These are phyloP conservation scores for Suillus plorans DNA, from an alignment of 768 basidiomycete species.

Conservation along the genomic window DNA sequence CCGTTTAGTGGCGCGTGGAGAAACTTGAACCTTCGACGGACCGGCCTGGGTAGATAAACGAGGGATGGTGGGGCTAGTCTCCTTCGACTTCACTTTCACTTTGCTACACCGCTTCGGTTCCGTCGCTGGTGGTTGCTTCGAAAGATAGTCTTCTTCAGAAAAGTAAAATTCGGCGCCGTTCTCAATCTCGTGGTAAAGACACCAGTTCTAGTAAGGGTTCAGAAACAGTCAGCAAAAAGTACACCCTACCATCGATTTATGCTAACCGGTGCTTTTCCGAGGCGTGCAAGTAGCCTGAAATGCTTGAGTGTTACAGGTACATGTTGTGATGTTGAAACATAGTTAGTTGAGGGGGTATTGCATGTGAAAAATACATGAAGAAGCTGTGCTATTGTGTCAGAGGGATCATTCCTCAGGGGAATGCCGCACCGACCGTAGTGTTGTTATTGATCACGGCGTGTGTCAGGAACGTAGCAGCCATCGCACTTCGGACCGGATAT, in stretches of 20 bases:
- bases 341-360: conserved; percentile 21
- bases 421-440: conserved; percentile 24
- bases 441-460: conserved; percentile 75
- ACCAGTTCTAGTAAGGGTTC: conserved; percentile 41
- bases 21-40: conserved; percentile 15
- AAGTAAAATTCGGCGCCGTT: conserved; percentile 66
- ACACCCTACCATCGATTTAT: conserved; percentile 4
- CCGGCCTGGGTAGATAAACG: conserved; percentile 20
- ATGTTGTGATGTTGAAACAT: conserved; percentile 27
- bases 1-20: conserved; percentile 39
- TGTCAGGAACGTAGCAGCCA: conserved; percentile 67
- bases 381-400: conserved; percentile 36
- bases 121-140: conserved; percentile 25
- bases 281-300: conserved; percentile 68
- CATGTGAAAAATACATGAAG: conserved; percentile 44
- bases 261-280: conserved; percentile 61
- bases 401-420: not conserved
- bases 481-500: conserved; percentile 54
- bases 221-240: conserved; percentile 2
- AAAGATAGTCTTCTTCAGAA: conserved; percentile 68
- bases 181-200: conserved; percentile 62
- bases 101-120: conserved; percentile 26
- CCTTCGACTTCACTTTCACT: conserved; percentile 30
- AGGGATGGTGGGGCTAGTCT: conserved; percentile 34
- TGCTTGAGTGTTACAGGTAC: conserved; percentile 77